Evolutionary conservation across 2,329 filamentous ascomycete genomes (phyloP).

Genomic region (Microdochium nivale): DNA sequence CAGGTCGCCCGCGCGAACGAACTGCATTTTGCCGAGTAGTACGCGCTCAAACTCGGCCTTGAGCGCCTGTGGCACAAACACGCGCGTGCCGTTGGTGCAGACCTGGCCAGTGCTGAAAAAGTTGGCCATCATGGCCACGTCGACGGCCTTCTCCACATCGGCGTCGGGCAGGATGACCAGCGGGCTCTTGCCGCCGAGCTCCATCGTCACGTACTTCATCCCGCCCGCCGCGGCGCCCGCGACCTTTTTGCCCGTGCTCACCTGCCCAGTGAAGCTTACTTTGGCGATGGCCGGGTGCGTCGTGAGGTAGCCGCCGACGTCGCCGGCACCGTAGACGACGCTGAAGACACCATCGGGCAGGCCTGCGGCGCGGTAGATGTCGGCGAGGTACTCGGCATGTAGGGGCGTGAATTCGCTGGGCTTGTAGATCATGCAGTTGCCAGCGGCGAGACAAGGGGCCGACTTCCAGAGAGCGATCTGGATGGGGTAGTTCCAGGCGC

Average conservation of each 20-base stretch:
- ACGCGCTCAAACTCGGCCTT: conserved; percentile 60
- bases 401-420: conserved; percentile 80
- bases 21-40: conserved; percentile 60
- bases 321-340: conserved; percentile 72
- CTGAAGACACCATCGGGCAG: conserved; percentile 80
- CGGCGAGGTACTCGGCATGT: conserved; percentile 67
- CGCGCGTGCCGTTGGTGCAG: conserved; percentile 85
- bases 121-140: conserved; percentile 89
- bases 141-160: conserved; percentile 69
- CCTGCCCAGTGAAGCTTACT: conserved; percentile 85
- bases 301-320: conserved; percentile 68
- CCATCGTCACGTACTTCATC: conserved; percentile 91
- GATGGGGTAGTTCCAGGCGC: conserved; percentile 88
- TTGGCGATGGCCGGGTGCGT: conserved; percentile 67
- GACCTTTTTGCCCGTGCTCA: conserved; percentile 75
- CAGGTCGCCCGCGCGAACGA: conserved; percentile 64
- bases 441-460: conserved; percentile 74
- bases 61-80: conserved; percentile 65
- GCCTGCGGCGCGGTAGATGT: conserved; percentile 71
- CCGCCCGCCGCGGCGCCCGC: conserved; percentile 64
- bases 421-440: conserved; percentile 89
- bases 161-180: conserved; percentile 74
- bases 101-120: conserved; percentile 89
- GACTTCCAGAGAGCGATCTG: conserved; percentile 90
- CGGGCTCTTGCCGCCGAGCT: conserved; percentile 81